Evolutionary conservation across 139 green algal genomes (phyloP), one percentile per base, ranked within the genome.

Genomic region (Pleodorina starrii): DNA sequence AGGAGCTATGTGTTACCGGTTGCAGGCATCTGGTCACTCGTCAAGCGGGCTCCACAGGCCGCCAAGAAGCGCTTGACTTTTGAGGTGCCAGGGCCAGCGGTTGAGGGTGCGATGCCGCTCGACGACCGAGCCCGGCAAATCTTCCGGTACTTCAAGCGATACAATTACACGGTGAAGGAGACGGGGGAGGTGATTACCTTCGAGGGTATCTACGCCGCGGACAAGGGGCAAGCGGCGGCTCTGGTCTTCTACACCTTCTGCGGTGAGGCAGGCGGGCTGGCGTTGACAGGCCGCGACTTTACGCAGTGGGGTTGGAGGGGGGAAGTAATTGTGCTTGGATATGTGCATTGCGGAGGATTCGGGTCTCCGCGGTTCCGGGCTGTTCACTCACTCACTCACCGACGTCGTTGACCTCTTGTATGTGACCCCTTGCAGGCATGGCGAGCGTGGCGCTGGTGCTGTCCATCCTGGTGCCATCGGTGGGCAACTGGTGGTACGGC

Each of bases 181-280:
- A 97, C 94, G 7, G 97, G 97, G 0, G 96, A 99, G 46, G 96
- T 98, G 32, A 98, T 99, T 84, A 96, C 86, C 0, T 99, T 99
- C 90, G 94, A 92, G 66, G 97, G 97, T 14, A 92, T 94, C 16
- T 98, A 98, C 88, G 78, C 87, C 11, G 94, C 97, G 23, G 95
- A 95, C 91, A 90, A 92, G 63, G 95, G 95, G 50, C 97, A 98
- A 89, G 97, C 97, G 57, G 93, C 95, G 35, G 94, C 96, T 0
- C 91, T 99, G 1, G 94, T 95, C 14, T 96, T 98, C 71, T 98
- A 98, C 91, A 97, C 94, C 0, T 97, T 98, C 57, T 92, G 94
- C 27, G 92, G 95, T 97, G 78, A 91, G 90, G 36, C 7, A 14
- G n/a, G n/a, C n/a, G n/a, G n/a, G n/a, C n/a, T n/a, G n/a, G n/a